Base-by-base conservation (phyloP, 2,329 filamentous ascomycete species). In the Pestalotiopsis sp. region DNA sequence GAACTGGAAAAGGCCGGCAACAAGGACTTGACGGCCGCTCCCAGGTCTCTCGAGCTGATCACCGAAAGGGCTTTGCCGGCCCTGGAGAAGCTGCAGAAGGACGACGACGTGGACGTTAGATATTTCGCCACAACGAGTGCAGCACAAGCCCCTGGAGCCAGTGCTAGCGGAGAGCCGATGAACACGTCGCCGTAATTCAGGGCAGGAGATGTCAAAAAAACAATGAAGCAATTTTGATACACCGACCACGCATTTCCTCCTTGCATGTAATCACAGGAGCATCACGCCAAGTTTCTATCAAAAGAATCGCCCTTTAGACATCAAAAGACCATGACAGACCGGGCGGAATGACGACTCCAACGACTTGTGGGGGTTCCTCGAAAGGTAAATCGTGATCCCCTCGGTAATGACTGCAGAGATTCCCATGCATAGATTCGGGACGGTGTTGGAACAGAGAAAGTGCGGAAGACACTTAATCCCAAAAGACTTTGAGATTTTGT, bases 81-180 rank as follows among this genome's bases (percentile, higher is more conserved):
- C 79, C 84, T 99, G 75, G 93, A 95, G 85, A 98, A 98, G 86
- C 87, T 99, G 77, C 95, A 98, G 85, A 93, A 95, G 83, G 96
- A 99, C 79, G 93, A 97, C 73, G 96, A 99, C 83, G 95, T 98
- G 75, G 96, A 99, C 83, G 96, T 99, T 77, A 91, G 96, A 81
- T 99, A 95, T 86, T 99, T 97, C 83, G 96, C 96, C 72, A 97
- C 94, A 71, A 97, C 93, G 72, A 95, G 96, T 63, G 91, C 92
- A 70, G 90, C 88, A 80, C 83, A 82, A 65, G 86, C 87, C 68
- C 82, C 83, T 63, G 85, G 84, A 59, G 77, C 79, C 73, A 52
- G 45, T n/a, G 20, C 59, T 36, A 82, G 83, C 68, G 86, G 86
- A 69, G 87, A 90, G 75, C 87, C 88, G 45, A 90, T 90, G 88